These are phyloP conservation scores for Vitis hybrid DNA, from an alignment of 177 flowering plant genomes.

Conservation along the genomic window DNA sequence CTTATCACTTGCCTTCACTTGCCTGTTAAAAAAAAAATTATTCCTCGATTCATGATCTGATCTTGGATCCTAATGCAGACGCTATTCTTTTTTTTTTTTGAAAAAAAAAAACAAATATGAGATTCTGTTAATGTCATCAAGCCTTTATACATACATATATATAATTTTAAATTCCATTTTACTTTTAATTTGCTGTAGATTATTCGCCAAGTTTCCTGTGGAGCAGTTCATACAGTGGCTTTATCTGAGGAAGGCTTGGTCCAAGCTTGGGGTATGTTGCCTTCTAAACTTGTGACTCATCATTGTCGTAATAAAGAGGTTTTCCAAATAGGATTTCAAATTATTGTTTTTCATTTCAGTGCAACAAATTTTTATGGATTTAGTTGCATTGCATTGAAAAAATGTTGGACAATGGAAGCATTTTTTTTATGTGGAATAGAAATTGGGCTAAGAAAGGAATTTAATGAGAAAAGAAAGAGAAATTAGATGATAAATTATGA, in stretches of 20 bases:
- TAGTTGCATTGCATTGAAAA: neutral
- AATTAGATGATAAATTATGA: too few species aligned
- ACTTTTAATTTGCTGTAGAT: conserved; percentile 36
- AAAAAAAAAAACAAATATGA: neutral
- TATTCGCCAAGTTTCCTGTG: conserved; percentile 92
- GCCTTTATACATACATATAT: neutral
- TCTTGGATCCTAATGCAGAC: too few species aligned
- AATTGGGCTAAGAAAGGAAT: too few species aligned
- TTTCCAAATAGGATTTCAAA: neutral
- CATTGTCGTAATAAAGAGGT: neutral
- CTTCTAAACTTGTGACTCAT: neutral
- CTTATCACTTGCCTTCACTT: too few species aligned
- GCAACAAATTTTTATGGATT: neutral
- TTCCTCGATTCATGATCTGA: too few species aligned
- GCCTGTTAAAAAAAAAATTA: too few species aligned
- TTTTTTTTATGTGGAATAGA: too few species aligned
- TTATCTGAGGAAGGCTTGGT: conserved; percentile 85
- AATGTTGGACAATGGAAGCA: too few species aligned
- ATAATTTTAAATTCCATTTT: neutral
- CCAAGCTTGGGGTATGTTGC: conserved; percentile 88
- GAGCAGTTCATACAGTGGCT: conserved; percentile 89
- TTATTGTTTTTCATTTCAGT: neutral
- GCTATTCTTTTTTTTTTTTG: too few species aligned
- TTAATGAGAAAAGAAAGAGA: too few species aligned
- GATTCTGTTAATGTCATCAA: neutral